These are phyloP conservation scores for Backusella sp. DNA, from an alignment of 192 early-diverging fungal genomes.

Conservation along the genomic window DNA sequence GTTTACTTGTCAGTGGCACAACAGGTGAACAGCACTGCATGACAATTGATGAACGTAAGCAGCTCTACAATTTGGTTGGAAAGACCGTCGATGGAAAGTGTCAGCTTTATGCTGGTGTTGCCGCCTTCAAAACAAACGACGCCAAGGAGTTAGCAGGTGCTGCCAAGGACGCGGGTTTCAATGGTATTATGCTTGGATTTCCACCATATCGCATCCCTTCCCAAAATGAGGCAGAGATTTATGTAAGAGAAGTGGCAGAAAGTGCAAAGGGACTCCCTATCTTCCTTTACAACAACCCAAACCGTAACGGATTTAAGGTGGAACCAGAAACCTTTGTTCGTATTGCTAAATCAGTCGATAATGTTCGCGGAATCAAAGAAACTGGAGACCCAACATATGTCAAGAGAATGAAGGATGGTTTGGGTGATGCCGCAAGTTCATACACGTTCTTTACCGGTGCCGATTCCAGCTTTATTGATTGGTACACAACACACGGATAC, in stretches of 20 bases:
- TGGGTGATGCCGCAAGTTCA: not conserved
- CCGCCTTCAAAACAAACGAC: slow-evolving; percentile 23
- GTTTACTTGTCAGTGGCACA: slow-evolving; percentile 17
- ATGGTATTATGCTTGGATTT: slow-evolving; percentile 28
- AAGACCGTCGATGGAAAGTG: not conserved
- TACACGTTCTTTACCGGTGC: slow-evolving; percentile 12
- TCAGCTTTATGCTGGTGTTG: slow-evolving; percentile 24
- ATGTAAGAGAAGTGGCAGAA: slow-evolving; percentile 10
- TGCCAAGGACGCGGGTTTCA: not conserved
- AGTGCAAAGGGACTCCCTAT: slow-evolving; percentile 11
- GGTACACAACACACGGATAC: slow-evolving; percentile 12
- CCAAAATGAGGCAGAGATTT: slow-evolving; percentile 19
- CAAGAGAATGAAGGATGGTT: slow-evolving; percentile 6
- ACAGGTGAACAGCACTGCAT: slow-evolving; percentile 30
- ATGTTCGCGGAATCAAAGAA: slow-evolving; percentile 20
- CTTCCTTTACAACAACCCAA: slow-evolving; percentile 26
- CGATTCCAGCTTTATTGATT: slow-evolving; percentile 1
- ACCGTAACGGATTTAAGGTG: slow-evolving; percentile 13
- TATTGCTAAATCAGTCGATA: not conserved
- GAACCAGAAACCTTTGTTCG: slow-evolving; percentile 11
- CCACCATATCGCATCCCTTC: slow-evolving; percentile 16
- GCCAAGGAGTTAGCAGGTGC: slow-evolving; percentile 11
- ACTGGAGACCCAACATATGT: slow-evolving; percentile 17
- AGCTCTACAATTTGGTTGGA: not conserved
- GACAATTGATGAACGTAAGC: slow-evolving; percentile 21